Evolutionary conservation across 306 rosid genomes (phyloP).

Genomic region (Fragaria iinumae): DNA sequence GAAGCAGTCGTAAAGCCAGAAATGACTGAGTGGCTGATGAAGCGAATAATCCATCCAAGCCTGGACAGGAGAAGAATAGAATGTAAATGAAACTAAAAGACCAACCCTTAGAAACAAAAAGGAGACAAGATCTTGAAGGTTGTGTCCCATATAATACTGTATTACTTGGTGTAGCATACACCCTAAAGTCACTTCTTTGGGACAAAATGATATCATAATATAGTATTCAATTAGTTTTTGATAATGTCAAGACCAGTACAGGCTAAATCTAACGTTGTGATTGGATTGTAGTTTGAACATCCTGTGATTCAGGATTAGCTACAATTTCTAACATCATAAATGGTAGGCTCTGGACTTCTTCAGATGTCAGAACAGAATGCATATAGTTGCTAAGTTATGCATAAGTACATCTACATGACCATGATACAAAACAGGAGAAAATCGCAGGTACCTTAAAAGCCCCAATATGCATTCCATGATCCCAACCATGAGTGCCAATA

Average conservation of each 20-base stretch:
- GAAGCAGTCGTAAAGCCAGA: constrained; percentile 98
- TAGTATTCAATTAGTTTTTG: background rate
- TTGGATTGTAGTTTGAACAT: background rate
- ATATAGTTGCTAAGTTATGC: background rate
- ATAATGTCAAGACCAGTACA: background rate
- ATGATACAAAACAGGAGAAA: constrained; percentile 19
- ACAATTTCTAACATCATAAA: constrained; percentile 1
- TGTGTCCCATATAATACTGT: background rate
- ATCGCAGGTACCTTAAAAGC: constrained; percentile 66
- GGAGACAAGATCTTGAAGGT: constrained; percentile 10
- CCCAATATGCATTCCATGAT: constrained; percentile 90
- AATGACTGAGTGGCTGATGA: constrained; percentile 96
- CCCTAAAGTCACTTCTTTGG: background rate
- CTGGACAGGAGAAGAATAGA: constrained; percentile 47
- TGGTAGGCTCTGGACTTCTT: background rate
- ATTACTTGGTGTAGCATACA: background rate
- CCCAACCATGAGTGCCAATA: constrained; percentile 96
- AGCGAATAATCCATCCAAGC: constrained; percentile 98
- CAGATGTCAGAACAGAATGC: constrained; percentile 15
- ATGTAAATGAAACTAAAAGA: constrained; percentile 15
- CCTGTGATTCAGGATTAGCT: background rate
- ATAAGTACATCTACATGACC: constrained; percentile 22
- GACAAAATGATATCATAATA: background rate
- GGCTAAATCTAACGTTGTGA: background rate
- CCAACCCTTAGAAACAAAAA: constrained; percentile 11